These are phyloP conservation scores for Chenopodium suecicum DNA, from an alignment of 148 eudicot genomes.

Conservation along the genomic window DNA sequence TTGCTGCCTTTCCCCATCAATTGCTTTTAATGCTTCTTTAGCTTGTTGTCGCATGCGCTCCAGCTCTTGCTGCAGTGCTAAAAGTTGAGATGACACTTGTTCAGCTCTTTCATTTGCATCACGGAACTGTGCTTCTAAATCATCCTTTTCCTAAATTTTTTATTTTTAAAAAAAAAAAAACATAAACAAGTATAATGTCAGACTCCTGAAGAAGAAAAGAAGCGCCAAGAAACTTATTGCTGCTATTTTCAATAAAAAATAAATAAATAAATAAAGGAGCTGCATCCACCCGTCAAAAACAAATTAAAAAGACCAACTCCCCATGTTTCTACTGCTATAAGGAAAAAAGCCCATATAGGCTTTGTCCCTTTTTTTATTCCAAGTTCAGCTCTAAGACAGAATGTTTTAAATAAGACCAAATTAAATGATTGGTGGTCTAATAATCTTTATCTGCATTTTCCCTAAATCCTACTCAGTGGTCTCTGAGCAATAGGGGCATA, in stretches of 20 bases:
- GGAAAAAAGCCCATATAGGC: neutral
- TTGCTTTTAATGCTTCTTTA: slow-evolving; percentile 88
- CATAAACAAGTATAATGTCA: slow-evolving; percentile 9
- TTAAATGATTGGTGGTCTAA: neutral
- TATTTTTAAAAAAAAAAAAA: neutral
- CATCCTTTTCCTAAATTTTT: slow-evolving; percentile 79
- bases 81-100: slow-evolving; percentile 61
- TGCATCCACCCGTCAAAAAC: neutral
- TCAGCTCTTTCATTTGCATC: slow-evolving; percentile 79
- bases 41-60: slow-evolving; percentile 92
- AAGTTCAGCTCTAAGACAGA: neutral
- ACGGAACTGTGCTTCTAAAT: slow-evolving; percentile 73
- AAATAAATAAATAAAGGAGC: neutral
- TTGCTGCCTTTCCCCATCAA: slow-evolving; percentile 90
- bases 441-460: neutral
- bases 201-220: neutral
- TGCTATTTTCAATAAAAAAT: neutral
- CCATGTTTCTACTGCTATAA: neutral
- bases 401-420: neutral
- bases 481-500: neutral
- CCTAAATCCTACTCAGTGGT: neutral
- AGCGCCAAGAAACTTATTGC: neutral
- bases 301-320: neutral
- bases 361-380: neutral
- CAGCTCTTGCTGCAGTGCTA: slow-evolving; percentile 80